phyloP scores from a whole-genome alignment of 2,329 filamentous ascomycete genomes.

The Trichoderma gracile region DNA sequence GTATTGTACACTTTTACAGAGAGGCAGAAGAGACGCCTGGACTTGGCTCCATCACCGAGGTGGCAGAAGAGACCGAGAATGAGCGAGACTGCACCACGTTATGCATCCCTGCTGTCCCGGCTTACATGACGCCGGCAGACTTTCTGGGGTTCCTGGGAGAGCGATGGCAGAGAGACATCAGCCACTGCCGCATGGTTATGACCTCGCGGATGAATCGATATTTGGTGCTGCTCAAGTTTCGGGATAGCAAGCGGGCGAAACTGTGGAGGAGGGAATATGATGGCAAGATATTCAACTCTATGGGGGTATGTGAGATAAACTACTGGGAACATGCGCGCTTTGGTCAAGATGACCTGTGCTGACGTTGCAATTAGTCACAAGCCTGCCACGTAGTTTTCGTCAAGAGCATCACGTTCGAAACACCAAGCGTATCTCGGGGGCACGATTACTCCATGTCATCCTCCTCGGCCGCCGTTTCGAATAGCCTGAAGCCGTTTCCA shows the following conservation, averaged over 20 bases:
- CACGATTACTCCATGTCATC: constrained; percentile 63
- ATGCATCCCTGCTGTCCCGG: constrained; percentile 92
- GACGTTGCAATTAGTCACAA: constrained; percentile 63
- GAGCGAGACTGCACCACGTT: constrained; percentile 77
- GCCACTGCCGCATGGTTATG: constrained; percentile 91
- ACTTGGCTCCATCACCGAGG: constrained; percentile 42
- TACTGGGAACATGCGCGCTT: constrained; percentile 20
- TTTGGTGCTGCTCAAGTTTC: constrained; percentile 94
- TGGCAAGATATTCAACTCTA: constrained; percentile 87
- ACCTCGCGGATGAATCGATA: constrained; percentile 88
- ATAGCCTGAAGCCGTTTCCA: constrained; percentile 59
- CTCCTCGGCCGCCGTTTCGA: constrained; percentile 43
- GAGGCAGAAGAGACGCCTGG: constrained; percentile 74
- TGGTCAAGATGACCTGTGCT: constrained; percentile 1
- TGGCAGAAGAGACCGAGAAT: constrained; percentile 35
- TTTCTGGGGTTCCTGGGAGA: constrained; percentile 91
- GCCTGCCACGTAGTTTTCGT: constrained; percentile 95
- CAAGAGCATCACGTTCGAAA: constrained; percentile 84
- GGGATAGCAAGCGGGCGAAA: constrained; percentile 69
- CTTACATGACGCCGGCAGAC: constrained; percentile 87
- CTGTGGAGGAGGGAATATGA: constrained; percentile 87
- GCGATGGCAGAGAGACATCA: constrained; percentile 80
- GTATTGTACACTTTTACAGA: constrained; percentile 89
- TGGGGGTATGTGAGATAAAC: constrained; percentile 64
- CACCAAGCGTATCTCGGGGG: constrained; percentile 51